These are phyloP conservation scores for Nakazawaea sp. DNA, from an alignment of 805 yeast species.

Conservation along the genomic window DNA sequence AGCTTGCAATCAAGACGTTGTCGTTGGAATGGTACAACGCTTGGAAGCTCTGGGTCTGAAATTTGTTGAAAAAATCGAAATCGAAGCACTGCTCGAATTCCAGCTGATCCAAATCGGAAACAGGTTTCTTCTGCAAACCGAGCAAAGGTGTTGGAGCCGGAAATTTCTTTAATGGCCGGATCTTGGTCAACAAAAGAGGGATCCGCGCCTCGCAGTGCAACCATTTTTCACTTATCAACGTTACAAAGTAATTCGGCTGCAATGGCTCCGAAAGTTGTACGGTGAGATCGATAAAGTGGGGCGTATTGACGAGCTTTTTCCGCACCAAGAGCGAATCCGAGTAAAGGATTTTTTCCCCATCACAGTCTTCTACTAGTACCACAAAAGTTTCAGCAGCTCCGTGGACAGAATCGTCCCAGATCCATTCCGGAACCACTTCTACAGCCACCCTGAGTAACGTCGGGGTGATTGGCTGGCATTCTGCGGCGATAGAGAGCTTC, in stretches of 20 bases:
- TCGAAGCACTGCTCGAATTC: conserved; percentile 41
- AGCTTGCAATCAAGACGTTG: conserved; percentile 58
- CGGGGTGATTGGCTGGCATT: conserved; percentile 73
- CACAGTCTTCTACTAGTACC: conserved; percentile 72
- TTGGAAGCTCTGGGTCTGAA: conserved; percentile 69
- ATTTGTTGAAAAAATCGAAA: conserved; percentile 54
- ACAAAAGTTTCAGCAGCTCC: conserved; percentile 60
- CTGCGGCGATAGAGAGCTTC: conserved; percentile 46
- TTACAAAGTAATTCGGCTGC: conserved; percentile 67
- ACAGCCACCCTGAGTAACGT: conserved; percentile 59
- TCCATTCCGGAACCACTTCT: conserved; percentile 66
- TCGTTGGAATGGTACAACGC: conserved; percentile 50
- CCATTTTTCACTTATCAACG: conserved; percentile 80
- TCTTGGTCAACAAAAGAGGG: conserved; percentile 48
- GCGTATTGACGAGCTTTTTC: conserved; percentile 41
- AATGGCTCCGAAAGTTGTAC: conserved; percentile 51
- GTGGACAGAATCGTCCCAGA: conserved; percentile 66
- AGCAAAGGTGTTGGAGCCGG: conserved; percentile 55
- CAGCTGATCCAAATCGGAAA: conserved; percentile 36
- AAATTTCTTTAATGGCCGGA: conserved; percentile 56
- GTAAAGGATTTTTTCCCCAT: conserved; percentile 70
- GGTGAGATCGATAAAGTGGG: conserved; percentile 57
- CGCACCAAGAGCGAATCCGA: conserved; percentile 47
- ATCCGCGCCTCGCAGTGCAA: conserved; percentile 59
- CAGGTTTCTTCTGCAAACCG: conserved; percentile 44